Conservation (phyloP, 2,329 filamentous ascomycete genomes). For the Didymella lethalis region DNA sequence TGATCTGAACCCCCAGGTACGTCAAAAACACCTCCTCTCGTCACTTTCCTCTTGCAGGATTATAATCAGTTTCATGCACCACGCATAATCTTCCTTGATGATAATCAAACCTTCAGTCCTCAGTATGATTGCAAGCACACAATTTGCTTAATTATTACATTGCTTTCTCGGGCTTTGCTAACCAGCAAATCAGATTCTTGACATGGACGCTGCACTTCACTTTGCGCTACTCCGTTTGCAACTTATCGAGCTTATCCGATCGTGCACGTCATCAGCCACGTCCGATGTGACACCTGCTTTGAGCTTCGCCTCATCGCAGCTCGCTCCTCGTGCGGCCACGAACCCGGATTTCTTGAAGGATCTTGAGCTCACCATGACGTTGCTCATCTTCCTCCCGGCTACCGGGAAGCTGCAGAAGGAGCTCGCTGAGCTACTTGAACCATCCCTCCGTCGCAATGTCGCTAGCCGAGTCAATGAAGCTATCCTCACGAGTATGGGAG, state of each 20-base stretch:
- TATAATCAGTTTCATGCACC: conserved; percentile 99
- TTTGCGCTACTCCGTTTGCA: conserved; percentile 91
- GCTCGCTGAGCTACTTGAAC: conserved; percentile 78
- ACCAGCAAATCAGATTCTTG: conserved; percentile 73
- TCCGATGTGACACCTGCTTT: conserved; percentile 82
- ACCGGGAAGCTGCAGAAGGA: conserved; percentile 76
- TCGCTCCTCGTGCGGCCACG: conserved; percentile 85
- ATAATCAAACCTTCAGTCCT: conserved; percentile 83
- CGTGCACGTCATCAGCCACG: conserved; percentile 69
- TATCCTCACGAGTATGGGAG: conserved; percentile 76
- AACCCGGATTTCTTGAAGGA: conserved; percentile 84
- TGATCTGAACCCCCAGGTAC: conserved; percentile 88
- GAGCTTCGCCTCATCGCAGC: conserved; percentile 84
- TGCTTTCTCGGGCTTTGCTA: conserved; percentile 30
- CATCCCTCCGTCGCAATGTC: conserved; percentile 80
- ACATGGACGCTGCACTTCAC: conserved; percentile 81
- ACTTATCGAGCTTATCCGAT: conserved; percentile 89
- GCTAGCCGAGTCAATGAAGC: conserved; percentile 89
- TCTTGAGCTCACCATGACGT: conserved; percentile 89
- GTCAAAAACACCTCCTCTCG: conserved; percentile 43
- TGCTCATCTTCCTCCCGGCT: conserved; percentile 81
- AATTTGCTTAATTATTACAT: conserved; percentile 15
- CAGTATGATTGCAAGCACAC: conserved; percentile 71
- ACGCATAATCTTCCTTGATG: conserved; percentile 97
- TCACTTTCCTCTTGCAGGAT: conserved; percentile 75